Evolutionary conservation across 1,284 basidiomycete genomes (phyloP).

Genomic region (Boletus holoroseus): DNA sequence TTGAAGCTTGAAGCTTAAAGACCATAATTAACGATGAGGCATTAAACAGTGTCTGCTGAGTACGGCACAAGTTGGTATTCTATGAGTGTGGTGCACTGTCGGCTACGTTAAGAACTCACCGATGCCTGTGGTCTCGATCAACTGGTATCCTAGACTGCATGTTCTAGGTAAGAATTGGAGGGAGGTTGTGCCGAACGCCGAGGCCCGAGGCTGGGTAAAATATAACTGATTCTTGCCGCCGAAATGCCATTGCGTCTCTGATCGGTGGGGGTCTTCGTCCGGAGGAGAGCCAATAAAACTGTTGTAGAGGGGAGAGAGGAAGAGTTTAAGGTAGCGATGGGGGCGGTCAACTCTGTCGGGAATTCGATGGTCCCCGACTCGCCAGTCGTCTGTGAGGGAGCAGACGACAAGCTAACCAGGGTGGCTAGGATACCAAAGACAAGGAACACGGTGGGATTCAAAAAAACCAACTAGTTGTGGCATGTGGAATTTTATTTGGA

Average conservation of each 20-base stretch:
- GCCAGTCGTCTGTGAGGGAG: neutral
- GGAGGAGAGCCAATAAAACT: neutral
- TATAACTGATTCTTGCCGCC: neutral
- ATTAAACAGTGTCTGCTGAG: neutral
- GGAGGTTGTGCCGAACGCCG: neutral
- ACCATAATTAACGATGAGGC: neutral
- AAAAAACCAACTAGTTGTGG: slow-evolving; percentile 13
- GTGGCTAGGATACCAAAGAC: neutral
- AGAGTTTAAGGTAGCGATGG: neutral
- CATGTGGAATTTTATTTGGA: slow-evolving; percentile 15
- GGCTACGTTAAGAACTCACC: neutral
- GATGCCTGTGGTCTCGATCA: neutral
- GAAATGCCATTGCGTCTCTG: neutral
- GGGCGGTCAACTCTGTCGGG: neutral
- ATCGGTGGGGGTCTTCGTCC: neutral
- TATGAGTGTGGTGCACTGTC: neutral
- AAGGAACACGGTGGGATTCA: slow-evolving; percentile 7
- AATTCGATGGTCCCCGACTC: neutral
- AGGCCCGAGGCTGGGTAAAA: neutral
- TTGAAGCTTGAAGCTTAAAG: neutral
- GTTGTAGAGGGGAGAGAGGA: neutral
- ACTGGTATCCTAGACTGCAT: neutral
- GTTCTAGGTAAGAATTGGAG: neutral
- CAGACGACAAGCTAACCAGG: neutral
- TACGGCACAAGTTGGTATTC: slow-evolving; percentile 6